These are phyloP conservation scores for Pyronema domesticum DNA, from an alignment of 495 filamentous ascomycete genomes.

Conservation along the genomic window DNA sequence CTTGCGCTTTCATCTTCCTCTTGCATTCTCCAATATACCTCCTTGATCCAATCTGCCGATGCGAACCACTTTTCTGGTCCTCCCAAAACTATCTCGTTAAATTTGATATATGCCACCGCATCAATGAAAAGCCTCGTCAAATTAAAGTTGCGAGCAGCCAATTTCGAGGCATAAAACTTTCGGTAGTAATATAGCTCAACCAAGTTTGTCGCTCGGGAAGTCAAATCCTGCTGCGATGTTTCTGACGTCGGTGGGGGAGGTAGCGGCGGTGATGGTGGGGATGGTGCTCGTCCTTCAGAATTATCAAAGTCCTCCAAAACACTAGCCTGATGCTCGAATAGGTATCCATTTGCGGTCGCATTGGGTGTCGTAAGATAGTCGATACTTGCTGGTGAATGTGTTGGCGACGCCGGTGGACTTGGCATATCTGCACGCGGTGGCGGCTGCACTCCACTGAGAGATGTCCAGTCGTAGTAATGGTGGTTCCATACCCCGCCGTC, in stretches of 20 bases:
- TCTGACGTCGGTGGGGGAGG: constrained; percentile 21
- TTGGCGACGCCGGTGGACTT: constrained; percentile 2
- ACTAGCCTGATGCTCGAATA: too few species aligned
- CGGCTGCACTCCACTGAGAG: constrained; percentile 17
- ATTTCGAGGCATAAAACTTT: constrained; percentile 20
- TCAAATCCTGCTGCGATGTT: constrained; percentile 17
- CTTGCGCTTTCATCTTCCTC: constrained; percentile 8
- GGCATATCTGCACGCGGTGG: constrained; percentile 8
- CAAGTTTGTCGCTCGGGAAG: constrained; percentile 15
- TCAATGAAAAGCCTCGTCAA: constrained; percentile 23
- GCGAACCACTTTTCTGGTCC: constrained; percentile 22
- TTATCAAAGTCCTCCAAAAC: neutral
- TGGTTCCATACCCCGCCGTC: constrained; percentile 21
- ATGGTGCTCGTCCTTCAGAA: constrained; percentile 7
- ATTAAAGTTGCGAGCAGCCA: constrained; percentile 15
- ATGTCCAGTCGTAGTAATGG: constrained; percentile 25
- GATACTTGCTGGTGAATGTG: neutral
- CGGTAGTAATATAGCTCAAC: constrained; percentile 22
- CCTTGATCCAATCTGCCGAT: constrained; percentile 20
- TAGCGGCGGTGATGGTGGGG: constrained; percentile 19
- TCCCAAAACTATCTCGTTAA: constrained; percentile 24
- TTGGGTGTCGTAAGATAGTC: constrained; percentile 4
- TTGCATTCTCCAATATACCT: constrained; percentile 22
- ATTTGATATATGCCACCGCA: constrained; percentile 23
- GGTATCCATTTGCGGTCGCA: neutral